Evolutionary conservation across 2,329 filamentous ascomycete genomes (phyloP).

Genomic region (Colletotrichum liaoningense): DNA sequence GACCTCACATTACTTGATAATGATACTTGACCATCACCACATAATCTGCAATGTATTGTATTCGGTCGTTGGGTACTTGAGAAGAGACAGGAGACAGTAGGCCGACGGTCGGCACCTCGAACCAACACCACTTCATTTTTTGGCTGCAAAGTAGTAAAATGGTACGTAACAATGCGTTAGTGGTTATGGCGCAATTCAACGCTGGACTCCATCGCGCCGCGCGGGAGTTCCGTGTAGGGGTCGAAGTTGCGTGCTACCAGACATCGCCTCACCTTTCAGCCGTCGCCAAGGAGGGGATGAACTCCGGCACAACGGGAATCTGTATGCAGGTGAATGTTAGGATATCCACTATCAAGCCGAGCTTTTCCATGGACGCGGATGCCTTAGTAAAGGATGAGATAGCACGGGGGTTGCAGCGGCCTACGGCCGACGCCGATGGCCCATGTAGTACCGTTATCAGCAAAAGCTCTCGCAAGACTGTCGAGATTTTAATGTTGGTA

Average conservation of each 20-base stretch:
- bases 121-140: not conserved
- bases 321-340: not conserved
- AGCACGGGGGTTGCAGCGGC: not conserved
- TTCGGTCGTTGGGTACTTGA: too few relatives aligned
- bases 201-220: not conserved
- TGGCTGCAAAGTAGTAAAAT: not conserved
- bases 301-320: not conserved
- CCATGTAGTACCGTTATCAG: not conserved
- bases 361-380: not conserved
- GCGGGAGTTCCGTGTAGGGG: slow-evolving; percentile 1
- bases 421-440: not conserved
- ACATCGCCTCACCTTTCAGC: not conserved
- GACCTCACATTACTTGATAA: too few relatives aligned
- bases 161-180: slow-evolving; percentile 1
- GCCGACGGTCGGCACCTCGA: not conserved
- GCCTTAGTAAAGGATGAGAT: not conserved
- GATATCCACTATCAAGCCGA: not conserved
- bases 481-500: not conserved
- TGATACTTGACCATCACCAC: too few relatives aligned
- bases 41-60: too few relatives aligned
- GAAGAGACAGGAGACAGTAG: not conserved
- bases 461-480: not conserved
- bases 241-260: slow-evolving; percentile 8
- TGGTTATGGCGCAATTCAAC: slow-evolving; percentile 14
- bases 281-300: not conserved